Evolutionary conservation across 1,284 basidiomycete genomes (phyloP).

Genomic region (Marasmius sp.): DNA sequence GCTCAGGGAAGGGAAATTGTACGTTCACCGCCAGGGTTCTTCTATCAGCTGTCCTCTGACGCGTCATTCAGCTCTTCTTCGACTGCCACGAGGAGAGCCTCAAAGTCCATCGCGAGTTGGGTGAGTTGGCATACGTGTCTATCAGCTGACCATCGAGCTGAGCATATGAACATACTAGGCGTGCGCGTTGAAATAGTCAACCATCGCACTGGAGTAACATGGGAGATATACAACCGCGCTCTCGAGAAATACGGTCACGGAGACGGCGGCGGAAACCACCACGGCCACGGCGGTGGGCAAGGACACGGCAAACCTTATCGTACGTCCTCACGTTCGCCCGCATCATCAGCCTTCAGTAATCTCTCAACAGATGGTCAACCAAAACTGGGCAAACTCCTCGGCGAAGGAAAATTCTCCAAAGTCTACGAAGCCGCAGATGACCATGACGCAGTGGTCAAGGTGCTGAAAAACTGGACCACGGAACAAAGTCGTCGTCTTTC

Average conservation of each 20-base stretch:
- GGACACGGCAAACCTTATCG: background rate
- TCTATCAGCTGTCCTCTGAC: background rate
- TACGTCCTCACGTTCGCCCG: background rate
- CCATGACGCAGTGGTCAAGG: background rate
- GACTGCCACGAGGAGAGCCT: background rate
- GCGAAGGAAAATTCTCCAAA: background rate
- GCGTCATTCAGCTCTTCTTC: background rate
- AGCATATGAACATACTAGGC: background rate
- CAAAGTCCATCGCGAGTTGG: background rate
- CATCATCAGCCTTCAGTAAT: background rate
- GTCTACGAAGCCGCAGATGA: conserved; percentile 4
- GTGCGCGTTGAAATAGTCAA: background rate
- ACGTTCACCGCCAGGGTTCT: background rate
- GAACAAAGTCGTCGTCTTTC: background rate
- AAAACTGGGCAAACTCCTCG: conserved; percentile 2
- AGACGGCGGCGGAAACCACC: background rate
- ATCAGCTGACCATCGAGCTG: background rate
- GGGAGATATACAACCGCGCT: background rate
- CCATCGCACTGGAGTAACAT: background rate
- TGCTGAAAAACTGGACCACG: background rate
- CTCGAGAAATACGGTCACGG: background rate
- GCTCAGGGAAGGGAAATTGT: background rate
- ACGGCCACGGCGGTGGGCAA: background rate
- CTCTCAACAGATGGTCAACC: background rate
- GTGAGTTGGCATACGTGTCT: background rate